Base-by-base conservation (phyloP, 179 eudicot species). In the Drosera spatulata region DNA sequence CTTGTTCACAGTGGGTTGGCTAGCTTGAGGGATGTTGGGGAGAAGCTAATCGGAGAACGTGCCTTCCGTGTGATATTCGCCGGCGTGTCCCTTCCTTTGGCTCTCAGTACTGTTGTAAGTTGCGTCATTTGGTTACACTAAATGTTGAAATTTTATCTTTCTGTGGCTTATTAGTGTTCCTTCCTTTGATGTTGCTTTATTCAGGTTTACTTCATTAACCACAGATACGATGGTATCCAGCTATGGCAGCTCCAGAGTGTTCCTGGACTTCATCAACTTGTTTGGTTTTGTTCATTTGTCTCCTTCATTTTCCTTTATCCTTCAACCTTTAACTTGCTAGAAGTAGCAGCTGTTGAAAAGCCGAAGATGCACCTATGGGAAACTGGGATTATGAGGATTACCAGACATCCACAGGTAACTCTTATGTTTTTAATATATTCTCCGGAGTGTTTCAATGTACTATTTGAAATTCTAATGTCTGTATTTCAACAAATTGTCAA, bases 301-400 rank as follows among this genome's bases (percentile, higher is more conserved):
- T 93, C 99, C 53, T 93, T 91, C 75, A 67, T 93, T 66, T 88
- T 93, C 70, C 87, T 93, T 42, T 93, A 93, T 59, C 99, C 99
- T 5, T 93, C 99, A 45, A 93, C 99, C 46, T 93, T 93, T 69
- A 93, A 93, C 69, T 72, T 93, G 71, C 72, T 88, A 68, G 99
- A 93, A 77, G 99, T 93, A 40, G 99, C 99, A 48, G 99, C 99
- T 50, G 96, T 93, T 54, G 99, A 93, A 74, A 88, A 88, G 75
- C 99, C 99, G 51, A 88, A 86, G 68, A 77, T 93, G 93, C 96
- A 93, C 71, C 90, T 93, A n/a, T 93, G 99, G 99, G 99, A 88
- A 74, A 89, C 96, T 55, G 99, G 99, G 62, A 86, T 93, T 55
- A 93, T 88, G 86, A 84, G 99, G 81, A 86, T 93, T 63, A 93